Base-by-base conservation (phyloP, 2,329 filamentous ascomycete species). In the Metarhizium brunneum region DNA sequence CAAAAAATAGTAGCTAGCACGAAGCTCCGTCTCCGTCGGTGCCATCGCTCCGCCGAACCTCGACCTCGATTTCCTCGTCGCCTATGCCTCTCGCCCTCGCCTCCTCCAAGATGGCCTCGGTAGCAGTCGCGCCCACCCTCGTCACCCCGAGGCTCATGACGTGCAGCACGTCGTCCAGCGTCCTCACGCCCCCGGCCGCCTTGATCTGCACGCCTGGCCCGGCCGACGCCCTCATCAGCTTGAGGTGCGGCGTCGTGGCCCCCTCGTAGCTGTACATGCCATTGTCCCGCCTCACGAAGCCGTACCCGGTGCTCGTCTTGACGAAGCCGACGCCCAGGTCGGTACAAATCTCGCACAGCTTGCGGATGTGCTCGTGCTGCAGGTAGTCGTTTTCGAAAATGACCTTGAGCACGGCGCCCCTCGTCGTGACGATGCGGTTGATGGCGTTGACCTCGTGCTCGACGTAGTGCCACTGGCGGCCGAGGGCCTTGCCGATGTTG, bases 301-400 rank as follows among this genome's bases (percentile, higher is more conserved):
- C 81, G 59, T 82, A 84, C 0, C 82, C 81, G 0, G 81, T 83
- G 1, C 78, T 81, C 0, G 82, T 84, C 69, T 84, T 84, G 59
- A 84, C 74, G 56, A 82, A 85, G 0, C 75, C 0, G 25, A 84
- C 81, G 0, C 66, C 67, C 0, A 80, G 40, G 0, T 70, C 63
- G 0, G 75, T 75, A 63, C 82, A 84, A 35, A 84, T 81, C 63
- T 75, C 61, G 25, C 25, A 62, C 0, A 85, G 69, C 6, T 66
- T 69, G 8, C 73, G 60, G 52, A 84, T 81, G 42, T 83, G 73
- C 11, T 74, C 62, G 0, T 78, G 68, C 2, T 69, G 32, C 0
- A 84, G 72, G 58, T 76, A 84, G 62, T 83, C 80, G 60, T 82
- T 84, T 61, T 85, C 81, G 55, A 85, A 84, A 51, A 84, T 85